Base-by-base conservation (phyloP, 2,329 filamentous ascomycete species). In the Colletotrichum caudatum region DNA sequence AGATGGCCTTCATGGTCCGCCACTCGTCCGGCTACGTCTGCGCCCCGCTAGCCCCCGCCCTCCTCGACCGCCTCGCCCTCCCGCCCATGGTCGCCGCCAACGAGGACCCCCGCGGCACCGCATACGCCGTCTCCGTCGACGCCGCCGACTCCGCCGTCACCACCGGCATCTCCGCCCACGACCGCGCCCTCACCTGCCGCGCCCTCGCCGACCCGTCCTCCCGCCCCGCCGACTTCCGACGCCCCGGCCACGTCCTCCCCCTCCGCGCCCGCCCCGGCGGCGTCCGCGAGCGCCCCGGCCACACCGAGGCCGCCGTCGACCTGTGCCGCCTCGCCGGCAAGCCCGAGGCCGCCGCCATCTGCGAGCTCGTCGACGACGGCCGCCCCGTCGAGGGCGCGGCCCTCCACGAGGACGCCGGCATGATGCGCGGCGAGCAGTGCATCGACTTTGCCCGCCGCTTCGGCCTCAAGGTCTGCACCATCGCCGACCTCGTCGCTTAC, bases 1-100 rank as follows among this genome's bases (percentile, higher is more conserved):
- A 98, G 84, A 97, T 97, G 91, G 94, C 94, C 77, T 99, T 98
- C 86, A 92, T 99, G 88, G 90, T 99, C 81, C 94, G 94, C 78
- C 90, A 97, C 86, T 93, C 93, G 50, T 94, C 94, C 4, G 96
- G 96, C 79, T 90, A 95, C 79, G 92, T 99, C 84, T 98, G 96
- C 89, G 93, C 93, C 0, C 95, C 96, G 20, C 87, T 98, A 73
- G 86, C 90, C 62, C 87, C 92, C 61, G 81, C 88, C 53, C 91
- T 93, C 78, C 92, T 93, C 80, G 85, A 87, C 65, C 83, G 86
- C 69, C 91, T 98, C 76, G 86, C 88, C 72, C 92, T 99, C 46
- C 95, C 95, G 1, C 94, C 94, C 81, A 99, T 99, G 96, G 94
- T 98, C 33, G 74, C 82, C 74, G 76, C 82, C 75, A 87, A 87